A percentile compares a stretch with the other conserved stretches of the same genome.
phyloP scores from a whole-genome alignment of 2,329 filamentous ascomycete species.

The Hymenoscyphus occultus region DNA sequence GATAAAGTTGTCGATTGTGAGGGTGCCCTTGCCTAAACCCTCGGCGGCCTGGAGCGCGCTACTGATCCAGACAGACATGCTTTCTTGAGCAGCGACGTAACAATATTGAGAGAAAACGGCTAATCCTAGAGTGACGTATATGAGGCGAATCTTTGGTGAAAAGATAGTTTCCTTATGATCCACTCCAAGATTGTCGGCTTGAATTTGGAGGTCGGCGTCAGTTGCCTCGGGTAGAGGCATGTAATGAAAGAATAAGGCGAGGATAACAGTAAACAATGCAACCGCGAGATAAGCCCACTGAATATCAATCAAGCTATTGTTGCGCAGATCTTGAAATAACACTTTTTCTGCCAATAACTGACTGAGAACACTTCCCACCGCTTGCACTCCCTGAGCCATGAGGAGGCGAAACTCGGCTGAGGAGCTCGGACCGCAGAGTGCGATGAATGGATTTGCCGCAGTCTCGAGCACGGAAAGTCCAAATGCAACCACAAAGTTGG shows the following conservation, averaged over 20 bases:
- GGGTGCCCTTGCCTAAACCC: slow-evolving; percentile 41
- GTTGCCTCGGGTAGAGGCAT: slow-evolving; percentile 59
- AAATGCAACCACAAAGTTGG: slow-evolving; percentile 71
- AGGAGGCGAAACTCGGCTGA: slow-evolving; percentile 74
- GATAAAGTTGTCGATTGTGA: slow-evolving; percentile 62
- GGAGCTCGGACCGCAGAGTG: slow-evolving; percentile 68
- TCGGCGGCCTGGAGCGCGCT: slow-evolving; percentile 46
- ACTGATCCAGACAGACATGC: slow-evolving; percentile 59
- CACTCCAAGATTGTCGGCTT: slow-evolving; percentile 34
- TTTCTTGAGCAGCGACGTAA: slow-evolving; percentile 73
- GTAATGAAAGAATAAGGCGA: slow-evolving; percentile 68
- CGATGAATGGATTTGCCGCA: slow-evolving; percentile 71
- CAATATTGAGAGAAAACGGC: slow-evolving; percentile 75
- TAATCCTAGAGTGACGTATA: slow-evolving; percentile 54
- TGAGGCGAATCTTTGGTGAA: slow-evolving; percentile 40
- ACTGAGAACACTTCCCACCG: slow-evolving; percentile 69
- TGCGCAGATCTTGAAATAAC: slow-evolving; percentile 61
- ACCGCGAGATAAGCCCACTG: slow-evolving; percentile 87
- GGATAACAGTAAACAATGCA: slow-evolving; percentile 67
- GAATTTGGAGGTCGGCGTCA: slow-evolving; percentile 52
- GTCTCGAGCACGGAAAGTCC: slow-evolving; percentile 77
- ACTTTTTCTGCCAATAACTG: slow-evolving; percentile 70
- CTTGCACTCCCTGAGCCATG: slow-evolving; percentile 73
- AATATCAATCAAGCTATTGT: slow-evolving; percentile 63
- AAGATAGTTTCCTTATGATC: slow-evolving; percentile 24